Evolutionary conservation across 257 asterid genomes (phyloP).

Genomic region (Gynochthodes officinalis): DNA sequence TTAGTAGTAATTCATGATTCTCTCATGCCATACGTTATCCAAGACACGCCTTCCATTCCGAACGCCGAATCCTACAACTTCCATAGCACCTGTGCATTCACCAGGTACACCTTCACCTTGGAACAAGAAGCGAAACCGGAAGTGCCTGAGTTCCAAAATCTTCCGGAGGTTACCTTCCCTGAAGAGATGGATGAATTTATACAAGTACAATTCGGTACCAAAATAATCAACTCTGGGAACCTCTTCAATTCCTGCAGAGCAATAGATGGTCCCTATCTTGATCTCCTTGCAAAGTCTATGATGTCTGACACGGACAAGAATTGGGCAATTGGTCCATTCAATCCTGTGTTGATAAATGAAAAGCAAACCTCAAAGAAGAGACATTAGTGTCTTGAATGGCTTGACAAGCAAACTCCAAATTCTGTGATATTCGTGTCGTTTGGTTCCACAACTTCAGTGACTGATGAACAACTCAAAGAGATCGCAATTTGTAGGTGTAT

Average conservation of each 20-base stretch:
- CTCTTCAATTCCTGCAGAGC: slow-evolving; percentile 25
- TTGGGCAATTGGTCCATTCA: slow-evolving; percentile 36
- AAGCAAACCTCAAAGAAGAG: slow-evolving; percentile 2
- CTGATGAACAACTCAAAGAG: slow-evolving; percentile 22
- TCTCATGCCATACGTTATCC: slow-evolving; percentile 21
- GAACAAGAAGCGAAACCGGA: slow-evolving; percentile 19
- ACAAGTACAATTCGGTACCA: neutral
- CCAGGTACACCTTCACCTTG: neutral
- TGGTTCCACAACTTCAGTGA: slow-evolving; percentile 26
- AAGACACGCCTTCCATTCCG: slow-evolving; percentile 17
- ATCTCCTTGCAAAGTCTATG: slow-evolving; percentile 12
- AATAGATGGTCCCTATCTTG: slow-evolving; percentile 29
- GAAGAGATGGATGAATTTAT: neutral
- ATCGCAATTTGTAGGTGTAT: no score
- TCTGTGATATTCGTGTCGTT: slow-evolving; percentile 30
- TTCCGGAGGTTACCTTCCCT: neutral
- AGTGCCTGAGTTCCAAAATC: slow-evolving; percentile 9
- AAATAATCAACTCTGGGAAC: slow-evolving; percentile 9
- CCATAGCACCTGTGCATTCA: slow-evolving; percentile 19
- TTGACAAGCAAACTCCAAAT: slow-evolving; percentile 22
- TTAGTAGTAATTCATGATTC: slow-evolving; percentile 25
- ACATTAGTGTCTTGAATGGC: slow-evolving; percentile 23
- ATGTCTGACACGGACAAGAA: slow-evolving; percentile 21
- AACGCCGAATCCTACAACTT: slow-evolving; percentile 30
- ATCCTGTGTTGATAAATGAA: slow-evolving; percentile 16